Evolutionary conservation across 345 rosid species (phyloP).

Genomic region (Microcos paniculata): DNA sequence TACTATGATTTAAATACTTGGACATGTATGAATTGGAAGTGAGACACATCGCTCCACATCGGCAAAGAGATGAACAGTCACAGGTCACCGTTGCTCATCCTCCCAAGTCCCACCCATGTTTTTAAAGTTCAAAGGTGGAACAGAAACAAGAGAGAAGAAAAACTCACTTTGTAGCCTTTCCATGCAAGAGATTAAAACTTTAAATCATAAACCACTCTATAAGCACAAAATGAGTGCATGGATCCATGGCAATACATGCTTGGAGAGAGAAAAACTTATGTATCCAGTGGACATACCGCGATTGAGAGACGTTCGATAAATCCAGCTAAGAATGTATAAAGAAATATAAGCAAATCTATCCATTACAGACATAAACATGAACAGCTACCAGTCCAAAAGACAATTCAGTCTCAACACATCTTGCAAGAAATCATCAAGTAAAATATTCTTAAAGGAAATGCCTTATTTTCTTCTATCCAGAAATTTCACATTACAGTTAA

Average conservation of each 20-base stretch:
- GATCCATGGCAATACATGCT: background rate
- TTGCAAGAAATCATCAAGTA: background rate
- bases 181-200: background rate
- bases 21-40: no score
- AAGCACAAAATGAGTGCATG: background rate
- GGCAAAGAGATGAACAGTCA: no score
- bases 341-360: background rate
- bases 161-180: background rate
- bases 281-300: constrained; percentile 61
- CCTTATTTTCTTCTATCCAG: no score
- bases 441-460: background rate
- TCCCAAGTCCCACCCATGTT: no score
- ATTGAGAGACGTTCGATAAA: constrained; percentile 61
- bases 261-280: constrained; percentile 29
- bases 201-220: background rate
- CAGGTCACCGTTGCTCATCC: no score
- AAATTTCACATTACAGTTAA: background rate
- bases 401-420: background rate
- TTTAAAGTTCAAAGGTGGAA: no score
- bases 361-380: background rate
- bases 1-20: no score
- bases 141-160: background rate
- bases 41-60: no score
- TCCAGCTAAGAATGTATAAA: constrained; percentile 62
- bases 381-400: background rate